A percentile compares a stretch with the other conserved stretches of the same genome.
Conservation (phyloP, 2,329 filamentous ascomycete genomes). For the Trichophaea hybrida region DNA sequence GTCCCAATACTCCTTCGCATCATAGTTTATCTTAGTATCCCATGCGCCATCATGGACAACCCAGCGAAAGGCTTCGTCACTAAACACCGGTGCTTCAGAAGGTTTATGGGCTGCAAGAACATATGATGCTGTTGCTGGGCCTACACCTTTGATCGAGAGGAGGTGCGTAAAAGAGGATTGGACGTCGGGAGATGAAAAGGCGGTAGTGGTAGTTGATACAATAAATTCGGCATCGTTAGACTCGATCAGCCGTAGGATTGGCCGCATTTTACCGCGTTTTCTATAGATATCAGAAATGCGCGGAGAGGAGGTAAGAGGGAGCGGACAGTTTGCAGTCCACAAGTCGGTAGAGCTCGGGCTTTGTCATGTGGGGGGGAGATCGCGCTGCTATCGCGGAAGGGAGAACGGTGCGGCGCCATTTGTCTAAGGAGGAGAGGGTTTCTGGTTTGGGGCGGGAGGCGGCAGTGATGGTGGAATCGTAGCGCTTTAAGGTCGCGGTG, state of each 20-base stretch:
- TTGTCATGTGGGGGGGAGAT: slow-evolving; percentile 35
- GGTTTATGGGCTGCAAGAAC: slow-evolving; percentile 52
- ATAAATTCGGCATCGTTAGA: slow-evolving; percentile 44
- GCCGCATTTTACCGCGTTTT: slow-evolving; percentile 40
- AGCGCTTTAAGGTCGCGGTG: slow-evolving; percentile 1
- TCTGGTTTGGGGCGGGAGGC: slow-evolving; percentile 19
- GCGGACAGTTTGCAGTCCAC: slow-evolving; percentile 56
- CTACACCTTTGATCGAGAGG: slow-evolving; percentile 52
- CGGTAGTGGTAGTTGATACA: slow-evolving; percentile 38
- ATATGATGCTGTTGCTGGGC: slow-evolving; percentile 65
- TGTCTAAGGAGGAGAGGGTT: slow-evolving; percentile 44
- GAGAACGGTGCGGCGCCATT: slow-evolving; percentile 44
- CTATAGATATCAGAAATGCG: slow-evolving; percentile 24
- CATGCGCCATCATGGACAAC: slow-evolving; percentile 36
- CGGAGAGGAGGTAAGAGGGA: neutral
- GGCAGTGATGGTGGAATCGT: slow-evolving; percentile 3
- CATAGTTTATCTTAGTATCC: slow-evolving; percentile 47
- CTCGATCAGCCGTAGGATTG: slow-evolving; percentile 36
- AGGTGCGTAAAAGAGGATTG: slow-evolving; percentile 35
- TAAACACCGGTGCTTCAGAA: slow-evolving; percentile 54
- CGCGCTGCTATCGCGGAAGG: slow-evolving; percentile 35
- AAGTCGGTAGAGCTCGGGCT: slow-evolving; percentile 45
- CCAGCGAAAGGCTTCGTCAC: slow-evolving; percentile 67
- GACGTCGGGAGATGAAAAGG: slow-evolving; percentile 33
- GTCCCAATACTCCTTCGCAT: slow-evolving; percentile 49